Conservation (phyloP, 768 basidiomycete species). For the Udeniomyces megalosporus region DNA sequence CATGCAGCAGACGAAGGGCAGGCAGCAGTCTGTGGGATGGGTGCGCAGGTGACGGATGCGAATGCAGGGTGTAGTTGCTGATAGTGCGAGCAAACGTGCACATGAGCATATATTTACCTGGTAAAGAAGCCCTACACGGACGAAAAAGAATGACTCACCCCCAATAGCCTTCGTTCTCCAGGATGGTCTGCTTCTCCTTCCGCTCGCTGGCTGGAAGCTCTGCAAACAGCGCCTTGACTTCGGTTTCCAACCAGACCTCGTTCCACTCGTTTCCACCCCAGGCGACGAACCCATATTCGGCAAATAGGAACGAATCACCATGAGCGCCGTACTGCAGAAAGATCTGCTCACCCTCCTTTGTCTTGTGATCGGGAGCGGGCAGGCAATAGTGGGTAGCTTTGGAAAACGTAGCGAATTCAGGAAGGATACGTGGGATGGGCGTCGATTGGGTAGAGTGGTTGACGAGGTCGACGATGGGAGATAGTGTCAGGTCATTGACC, state of each 20-base stretch:
- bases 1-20: conserved; percentile 22
- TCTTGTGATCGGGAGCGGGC: not conserved
- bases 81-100: not conserved
- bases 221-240: conserved; percentile 40
- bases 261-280: conserved; percentile 24
- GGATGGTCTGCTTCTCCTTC: conserved; percentile 37
- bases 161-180: conserved; percentile 63
- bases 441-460: conserved; percentile 42
- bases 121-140: too few relatives aligned
- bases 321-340: conserved; percentile 66
- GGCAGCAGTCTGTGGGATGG: conserved; percentile 52
- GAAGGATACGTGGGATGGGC: not conserved
- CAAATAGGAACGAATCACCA: conserved; percentile 56
- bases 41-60: conserved; percentile 42
- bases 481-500: conserved; percentile 48
- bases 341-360: conserved; percentile 47
- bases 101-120: too few relatives aligned
- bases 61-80: conserved; percentile 70
- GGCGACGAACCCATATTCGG: conserved; percentile 71
- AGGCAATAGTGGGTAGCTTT: conserved; percentile 8
- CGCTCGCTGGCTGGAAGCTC: conserved; percentile 31
- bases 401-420: not conserved
- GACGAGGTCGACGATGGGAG: conserved; percentile 79
- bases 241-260: conserved; percentile 48
- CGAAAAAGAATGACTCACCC: conserved; percentile 38